Evolutionary conservation across 2,329 filamentous ascomycete genomes (phyloP), one percentile per base, ranked within the genome.

Genomic region (Tothia fuscella): DNA sequence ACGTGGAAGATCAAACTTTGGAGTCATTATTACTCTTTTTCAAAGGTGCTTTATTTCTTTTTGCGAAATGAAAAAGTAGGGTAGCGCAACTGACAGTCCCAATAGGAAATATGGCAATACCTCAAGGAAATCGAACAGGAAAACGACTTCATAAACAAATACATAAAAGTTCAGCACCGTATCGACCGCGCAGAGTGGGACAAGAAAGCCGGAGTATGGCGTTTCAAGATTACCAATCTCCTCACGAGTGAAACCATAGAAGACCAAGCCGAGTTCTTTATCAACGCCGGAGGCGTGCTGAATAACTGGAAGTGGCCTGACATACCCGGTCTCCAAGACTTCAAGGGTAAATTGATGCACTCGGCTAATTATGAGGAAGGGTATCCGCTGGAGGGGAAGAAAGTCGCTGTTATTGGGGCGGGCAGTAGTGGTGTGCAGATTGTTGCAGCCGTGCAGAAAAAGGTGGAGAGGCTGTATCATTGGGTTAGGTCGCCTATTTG

Each of bases 31-130:
- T 71, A 69, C 49, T 65, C 63, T 2, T 62, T 61, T 22, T 59
- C 63, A 0, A 58, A n/a, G n/a, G n/a, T n/a, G n/a, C n/a, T n/a
- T n/a, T n/a, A n/a, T n/a, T n/a, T n/a, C n/a, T n/a, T n/a, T n/a
- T n/a, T n/a, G n/a, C n/a, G n/a, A n/a, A n/a, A n/a, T n/a, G n/a
- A n/a, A n/a, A n/a, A n/a, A n/a, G n/a, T n/a, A n/a, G n/a, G n/a
- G n/a, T n/a, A 9, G n/a, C n/a, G n/a, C n/a, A n/a, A n/a, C n/a
- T n/a, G n/a, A n/a, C n/a, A n/a, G n/a, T n/a, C n/a, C n/a, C n/a
- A n/a, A n/a, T n/a, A 62, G 1, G 67, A 72, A 50, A 72, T 72
- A 10, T 65, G 64, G 56, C 51, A 56, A 14, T 71, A 72, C 43
- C 57, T 70, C 45, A 67, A 69, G 47, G 53, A 51, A 1, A 61